Base-by-base conservation (phyloP, 139 green algal genomes). In the Volvox africanus region DNA sequence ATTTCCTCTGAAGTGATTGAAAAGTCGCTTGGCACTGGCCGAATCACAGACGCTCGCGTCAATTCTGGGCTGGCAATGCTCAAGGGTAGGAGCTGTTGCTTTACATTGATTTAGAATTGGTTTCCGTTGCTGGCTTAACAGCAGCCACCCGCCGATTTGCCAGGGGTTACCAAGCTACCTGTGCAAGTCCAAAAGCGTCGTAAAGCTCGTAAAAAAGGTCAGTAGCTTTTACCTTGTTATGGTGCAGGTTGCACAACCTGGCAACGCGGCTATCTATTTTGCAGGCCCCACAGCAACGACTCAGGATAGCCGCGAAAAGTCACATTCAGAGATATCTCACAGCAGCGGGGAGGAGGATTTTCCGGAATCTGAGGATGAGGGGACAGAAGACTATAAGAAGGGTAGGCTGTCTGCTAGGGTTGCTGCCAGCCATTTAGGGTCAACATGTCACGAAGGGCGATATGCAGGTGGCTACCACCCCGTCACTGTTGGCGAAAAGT, bases 381-480 rank as follows among this genome's bases (percentile, higher is more conserved):
- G 89, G 1, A 88, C 79, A 17, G 92, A 94, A 36, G 92, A 91
- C 65, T 94, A 94, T 87, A 94, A 93, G 82, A 93, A 93, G 36
- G 92, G 92, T 92, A 33, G 24, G 81, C 22, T 12, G 26, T 44
- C 36, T 2, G 26, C 62, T 65, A 61, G 55, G 69, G 33, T 79
- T 80, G 65, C 33, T 18, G 5, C 61, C 55, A 9, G 19, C 22
- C 65, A 20, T 30, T 77, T 71, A 67, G 33, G 32, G 37, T 61
- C 35, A 28, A 71, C 78, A 82, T 81, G 33, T 22, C 1, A n/a
- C 26, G 0, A 6, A 18, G 12, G 76, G 18, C 11, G n/a, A 33
- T 21, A 55, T 36, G 35, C 93, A 98, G 98, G 98, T 84, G 98
- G 98, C 28, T 99, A 99, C 91, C 98, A 99, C 92, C 97, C 95